Evolutionary conservation across 2,329 filamentous ascomycete genomes (phyloP).

Genomic region (Diaporthe batatas): DNA sequence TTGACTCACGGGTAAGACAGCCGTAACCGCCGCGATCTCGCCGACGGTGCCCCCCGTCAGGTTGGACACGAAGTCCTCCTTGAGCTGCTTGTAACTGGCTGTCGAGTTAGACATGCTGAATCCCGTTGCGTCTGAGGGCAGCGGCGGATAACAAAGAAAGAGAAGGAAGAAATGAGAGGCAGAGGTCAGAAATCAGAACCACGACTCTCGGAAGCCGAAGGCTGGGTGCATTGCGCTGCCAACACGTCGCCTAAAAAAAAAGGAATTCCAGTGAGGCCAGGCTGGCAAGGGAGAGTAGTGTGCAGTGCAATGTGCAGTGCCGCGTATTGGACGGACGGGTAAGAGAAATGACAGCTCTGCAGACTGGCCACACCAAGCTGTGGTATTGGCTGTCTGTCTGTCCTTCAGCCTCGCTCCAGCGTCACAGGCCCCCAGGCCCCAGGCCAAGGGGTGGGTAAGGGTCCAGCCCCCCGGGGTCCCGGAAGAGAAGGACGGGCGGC

Average conservation of each 20-base stretch:
- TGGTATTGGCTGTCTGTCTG: no score
- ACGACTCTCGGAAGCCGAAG: conserved; percentile 8
- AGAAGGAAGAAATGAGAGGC: not conserved
- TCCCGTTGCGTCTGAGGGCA: conserved; percentile 31
- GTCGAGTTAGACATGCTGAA: conserved; percentile 52
- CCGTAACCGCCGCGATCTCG: conserved; percentile 89
- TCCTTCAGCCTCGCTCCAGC: conserved; percentile 39
- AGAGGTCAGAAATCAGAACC: conserved; percentile 9
- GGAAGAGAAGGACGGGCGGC: not conserved
- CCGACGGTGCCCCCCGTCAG: conserved; percentile 84
- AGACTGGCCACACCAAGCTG: not conserved
- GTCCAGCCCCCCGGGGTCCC: not conserved
- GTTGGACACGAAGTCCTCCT: conserved; percentile 96
- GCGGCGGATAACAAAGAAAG: conserved; percentile 18
- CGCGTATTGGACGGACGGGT: not conserved
- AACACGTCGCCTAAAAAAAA: conserved; percentile 41
- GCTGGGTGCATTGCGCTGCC: conserved; percentile 35
- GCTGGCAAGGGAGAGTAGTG: conserved; percentile 34
- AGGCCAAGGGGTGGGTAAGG: not conserved
- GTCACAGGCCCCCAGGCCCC: conserved; percentile 9
- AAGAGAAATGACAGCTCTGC: conserved; percentile 42
- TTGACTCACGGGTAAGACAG: conserved; percentile 82
- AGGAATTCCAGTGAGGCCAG: conserved; percentile 34
- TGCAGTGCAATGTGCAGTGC: no score
- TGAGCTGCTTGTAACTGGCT: conserved; percentile 85